Base-by-base conservation (phyloP, 2,329 filamentous ascomycete species). In the Neopestalotiopsis rosae region DNA sequence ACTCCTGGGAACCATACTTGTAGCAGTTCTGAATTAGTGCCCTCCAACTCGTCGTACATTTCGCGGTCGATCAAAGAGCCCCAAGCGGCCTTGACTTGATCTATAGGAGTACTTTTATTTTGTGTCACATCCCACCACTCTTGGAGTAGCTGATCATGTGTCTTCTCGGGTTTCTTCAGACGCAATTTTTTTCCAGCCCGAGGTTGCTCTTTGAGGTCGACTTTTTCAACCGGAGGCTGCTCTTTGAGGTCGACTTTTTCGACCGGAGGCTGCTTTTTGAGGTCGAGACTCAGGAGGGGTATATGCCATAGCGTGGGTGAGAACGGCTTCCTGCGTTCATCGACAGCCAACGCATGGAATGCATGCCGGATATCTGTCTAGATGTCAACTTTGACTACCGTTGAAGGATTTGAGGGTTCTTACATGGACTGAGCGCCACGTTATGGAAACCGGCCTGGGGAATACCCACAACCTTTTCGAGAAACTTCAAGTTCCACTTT, bases 1-100 rank as follows among this genome's bases (percentile, higher is more conserved):
- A 81, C 82, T 10, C 87, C 87, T 0, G 86, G 85, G 68, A 88
- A 88, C 87, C 87, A 88, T 12, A 85, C 83, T 74, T 88, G 86
- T 28, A 82, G 80, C 40, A 88, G 75, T 34, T 80, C 68, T 2
- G 72, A 69, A 34, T 69, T 42, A n/a, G 56, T 34, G 3, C 42
- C 57, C 10, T 67, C 38, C 4, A 70, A 45, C 10, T 70, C 45
- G 14, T 69, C 64, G 24, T 68, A 64, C 69, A 71, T 71, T 45
- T 71, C 68, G 56, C 57, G 66, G 59, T 69, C 69, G 14, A 70
- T 66, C 61, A 69, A 40, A 28, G 45, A 68, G 0, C 38, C 20
- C 69, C 69, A 71, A n/a, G 69, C 52, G 13, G 34, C 34, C 12
- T 42, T 30, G 49, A 40, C 7, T 67, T n/a, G 45, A 58, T 45